These are phyloP conservation scores for Paramecium octaurelia DNA, from an alignment of 73 alveolate genomes.

Conservation along the genomic window DNA sequence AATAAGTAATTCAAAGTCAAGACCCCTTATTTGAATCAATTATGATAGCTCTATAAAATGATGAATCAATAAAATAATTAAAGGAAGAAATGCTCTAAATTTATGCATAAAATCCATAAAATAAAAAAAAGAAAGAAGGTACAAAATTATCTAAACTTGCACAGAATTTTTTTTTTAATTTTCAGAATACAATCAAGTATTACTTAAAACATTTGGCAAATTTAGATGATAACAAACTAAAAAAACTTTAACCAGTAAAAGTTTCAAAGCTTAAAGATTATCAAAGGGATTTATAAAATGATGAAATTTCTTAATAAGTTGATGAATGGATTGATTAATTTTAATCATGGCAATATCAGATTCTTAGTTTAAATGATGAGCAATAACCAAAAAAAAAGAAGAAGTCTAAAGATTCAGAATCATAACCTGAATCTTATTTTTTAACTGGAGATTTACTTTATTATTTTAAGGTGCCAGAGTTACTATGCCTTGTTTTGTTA, in stretches of 20 bases:
- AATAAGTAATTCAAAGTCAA: neutral
- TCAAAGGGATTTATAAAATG: neutral
- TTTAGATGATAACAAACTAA: neutral
- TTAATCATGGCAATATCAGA: neutral
- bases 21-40: neutral
- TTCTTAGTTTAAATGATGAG: neutral
- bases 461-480: constrained; percentile 7
- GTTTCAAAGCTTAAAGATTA: neutral
- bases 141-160: neutral
- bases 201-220: neutral
- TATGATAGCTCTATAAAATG: neutral
- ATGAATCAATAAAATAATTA: neutral
- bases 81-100: neutral
- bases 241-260: neutral
- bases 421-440: neutral
- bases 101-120: neutral
- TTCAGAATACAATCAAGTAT: neutral
- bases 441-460: neutral
- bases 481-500: neutral
- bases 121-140: constrained; percentile 14
- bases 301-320: neutral
- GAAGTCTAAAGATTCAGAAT: neutral
- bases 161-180: neutral
- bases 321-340: neutral
- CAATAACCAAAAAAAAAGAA: neutral